phyloP scores from a whole-genome alignment of 495 filamentous ascomycete species.

The Cryomyces antarcticus region DNA sequence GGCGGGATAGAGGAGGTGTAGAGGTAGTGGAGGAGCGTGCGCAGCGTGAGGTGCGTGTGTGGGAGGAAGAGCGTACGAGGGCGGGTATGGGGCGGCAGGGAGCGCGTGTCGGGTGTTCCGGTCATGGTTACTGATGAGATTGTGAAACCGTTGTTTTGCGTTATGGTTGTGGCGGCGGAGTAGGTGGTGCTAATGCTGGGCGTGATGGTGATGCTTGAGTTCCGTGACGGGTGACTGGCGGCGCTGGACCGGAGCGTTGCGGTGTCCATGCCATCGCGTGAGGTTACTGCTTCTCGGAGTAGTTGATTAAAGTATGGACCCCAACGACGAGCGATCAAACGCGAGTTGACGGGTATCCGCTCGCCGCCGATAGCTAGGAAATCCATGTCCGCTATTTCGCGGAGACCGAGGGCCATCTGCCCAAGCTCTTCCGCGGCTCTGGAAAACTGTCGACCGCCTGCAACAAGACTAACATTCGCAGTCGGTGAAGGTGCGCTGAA shows the following conservation, averaged over 20 bases:
- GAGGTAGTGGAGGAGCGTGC: conserved; percentile 74
- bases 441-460: conserved; percentile 47
- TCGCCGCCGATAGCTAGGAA: conserved; percentile 78
- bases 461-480: conserved; percentile 19
- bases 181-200: conserved; percentile 43
- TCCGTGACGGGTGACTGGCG: conserved; percentile 27
- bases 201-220: conserved; percentile 73
- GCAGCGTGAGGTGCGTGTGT: conserved; percentile 71
- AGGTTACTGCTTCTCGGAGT: conserved; percentile 49
- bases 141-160: conserved; percentile 5
- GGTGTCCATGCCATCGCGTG: conserved; percentile 30
- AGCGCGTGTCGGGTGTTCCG: conserved; percentile 29
- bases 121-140: conserved; percentile 13
- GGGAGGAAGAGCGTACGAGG: conserved; percentile 82
- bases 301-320: conserved; percentile 88
- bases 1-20: conserved; percentile 79
- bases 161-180: conserved; percentile 19
- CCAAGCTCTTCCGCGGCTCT: conserved; percentile 67
- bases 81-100: conserved; percentile 36
- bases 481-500: conserved; percentile 39
- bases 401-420: conserved; percentile 51
- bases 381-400: conserved; percentile 93
- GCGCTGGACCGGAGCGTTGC: conserved; percentile 30
- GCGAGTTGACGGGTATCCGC: conserved; percentile 80
- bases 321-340: conserved; percentile 72